These are phyloP conservation scores for Globisporangium acanthophoron DNA, from an alignment of 352 stramenopile genomes.

Conservation along the genomic window DNA sequence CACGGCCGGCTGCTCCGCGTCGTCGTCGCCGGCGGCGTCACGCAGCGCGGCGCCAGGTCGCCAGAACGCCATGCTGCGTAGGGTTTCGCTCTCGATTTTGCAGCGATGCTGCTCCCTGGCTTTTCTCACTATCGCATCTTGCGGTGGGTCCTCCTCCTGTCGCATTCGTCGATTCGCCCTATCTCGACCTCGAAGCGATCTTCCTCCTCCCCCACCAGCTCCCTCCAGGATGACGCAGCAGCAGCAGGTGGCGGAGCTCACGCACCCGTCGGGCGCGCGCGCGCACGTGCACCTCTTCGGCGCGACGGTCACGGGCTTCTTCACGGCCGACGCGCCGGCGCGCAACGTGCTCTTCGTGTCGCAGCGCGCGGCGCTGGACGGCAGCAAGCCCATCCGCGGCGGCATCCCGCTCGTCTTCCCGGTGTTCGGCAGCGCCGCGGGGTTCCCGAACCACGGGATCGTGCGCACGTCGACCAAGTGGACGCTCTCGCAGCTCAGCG, in stretches of 20 bases:
- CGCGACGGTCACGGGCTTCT: constrained; percentile 89
- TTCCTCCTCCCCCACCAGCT: no score
- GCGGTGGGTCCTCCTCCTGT: no score
- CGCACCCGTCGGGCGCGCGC: constrained; percentile 58
- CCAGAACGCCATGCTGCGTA: constrained; percentile 53
- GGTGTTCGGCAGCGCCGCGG: constrained; percentile 88
- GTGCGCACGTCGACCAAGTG: constrained; percentile 72
- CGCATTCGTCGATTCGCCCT: no score
- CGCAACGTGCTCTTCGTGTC: constrained; percentile 93
- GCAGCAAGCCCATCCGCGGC: constrained; percentile 92
- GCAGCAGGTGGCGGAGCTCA: constrained; percentile 33
- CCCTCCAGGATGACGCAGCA: neutral
- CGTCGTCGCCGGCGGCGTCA: constrained; percentile 16
- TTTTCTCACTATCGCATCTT: no score
- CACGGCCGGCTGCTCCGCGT: constrained; percentile 31
- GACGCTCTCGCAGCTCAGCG: constrained; percentile 45
- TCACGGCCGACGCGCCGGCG: constrained; percentile 45
- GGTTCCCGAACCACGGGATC: constrained; percentile 94
- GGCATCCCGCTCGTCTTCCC: constrained; percentile 96
- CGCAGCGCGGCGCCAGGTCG: constrained; percentile 42
- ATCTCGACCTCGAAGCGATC: neutral
- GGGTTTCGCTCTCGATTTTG: no score
- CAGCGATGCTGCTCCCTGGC: no score
- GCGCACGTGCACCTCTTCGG: constrained; percentile 88
- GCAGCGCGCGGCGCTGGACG: constrained; percentile 41